These are phyloP conservation scores for Boletus subcaerulescens DNA, from an alignment of 768 basidiomycete genomes.

Conservation along the genomic window DNA sequence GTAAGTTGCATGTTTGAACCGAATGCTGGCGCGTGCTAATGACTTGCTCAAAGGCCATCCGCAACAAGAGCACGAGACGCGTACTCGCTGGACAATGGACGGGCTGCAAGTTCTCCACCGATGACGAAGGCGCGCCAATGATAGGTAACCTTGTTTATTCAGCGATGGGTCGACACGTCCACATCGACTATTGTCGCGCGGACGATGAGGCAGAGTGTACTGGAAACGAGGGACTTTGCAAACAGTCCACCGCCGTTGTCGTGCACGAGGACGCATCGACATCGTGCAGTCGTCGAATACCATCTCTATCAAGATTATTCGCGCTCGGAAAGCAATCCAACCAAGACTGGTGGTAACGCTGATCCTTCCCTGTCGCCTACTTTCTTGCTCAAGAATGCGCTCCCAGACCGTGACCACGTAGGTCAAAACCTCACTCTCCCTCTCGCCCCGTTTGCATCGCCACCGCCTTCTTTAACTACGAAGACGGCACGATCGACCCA, in stretches of 20 bases:
- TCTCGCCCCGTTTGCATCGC: no score
- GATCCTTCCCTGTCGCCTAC: no score
- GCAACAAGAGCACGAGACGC: slow-evolving; percentile 60
- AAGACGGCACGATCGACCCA: no score
- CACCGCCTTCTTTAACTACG: no score
- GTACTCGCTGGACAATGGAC: slow-evolving; percentile 54
- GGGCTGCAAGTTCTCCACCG: slow-evolving; percentile 50
- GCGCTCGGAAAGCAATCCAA: no score
- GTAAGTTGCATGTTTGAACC: slow-evolving; percentile 28
- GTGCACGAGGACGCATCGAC: no score
- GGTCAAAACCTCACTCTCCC: no score
- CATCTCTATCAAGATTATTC: no score
- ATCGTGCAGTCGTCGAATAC: no score
- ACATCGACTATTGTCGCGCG: slow-evolving; percentile 55
- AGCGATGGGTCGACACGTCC: slow-evolving; percentile 53
- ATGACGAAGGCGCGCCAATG: slow-evolving; percentile 61
- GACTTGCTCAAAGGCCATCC: slow-evolving; percentile 42
- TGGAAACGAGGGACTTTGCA: slow-evolving; percentile 44
- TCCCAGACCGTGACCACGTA: no score
- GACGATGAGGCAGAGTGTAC: slow-evolving; percentile 35
- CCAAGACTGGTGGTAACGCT: no score
- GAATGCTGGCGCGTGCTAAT: background rate
- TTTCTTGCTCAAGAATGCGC: no score
- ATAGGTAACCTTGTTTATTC: slow-evolving; percentile 58
- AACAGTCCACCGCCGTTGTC: slow-evolving; percentile 16